Evolutionary conservation across 2,329 filamentous ascomycete genomes (phyloP).

Genomic region (Pyricularia sp.): DNA sequence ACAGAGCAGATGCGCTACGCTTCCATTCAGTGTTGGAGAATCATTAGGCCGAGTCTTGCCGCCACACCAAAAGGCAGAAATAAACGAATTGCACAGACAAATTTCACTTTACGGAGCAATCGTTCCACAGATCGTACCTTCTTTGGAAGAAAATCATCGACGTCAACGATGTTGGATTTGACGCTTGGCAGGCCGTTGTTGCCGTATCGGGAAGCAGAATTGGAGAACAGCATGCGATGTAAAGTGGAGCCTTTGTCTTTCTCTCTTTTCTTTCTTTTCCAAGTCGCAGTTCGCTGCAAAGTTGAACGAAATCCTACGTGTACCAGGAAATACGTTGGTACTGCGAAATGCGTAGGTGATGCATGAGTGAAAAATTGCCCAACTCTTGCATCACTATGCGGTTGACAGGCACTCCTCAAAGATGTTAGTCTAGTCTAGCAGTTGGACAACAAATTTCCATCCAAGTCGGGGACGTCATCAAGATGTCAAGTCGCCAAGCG

Average conservation of each 20-base stretch:
- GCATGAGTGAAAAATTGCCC: not conserved
- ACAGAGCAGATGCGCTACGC: not conserved
- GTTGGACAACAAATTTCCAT: not conserved
- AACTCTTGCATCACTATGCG: not conserved
- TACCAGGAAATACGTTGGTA: not conserved
- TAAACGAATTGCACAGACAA: no score
- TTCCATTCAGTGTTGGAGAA: not conserved
- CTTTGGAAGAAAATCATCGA: not conserved
- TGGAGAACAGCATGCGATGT: not conserved
- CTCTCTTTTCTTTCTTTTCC: not conserved
- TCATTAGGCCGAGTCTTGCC: not conserved
- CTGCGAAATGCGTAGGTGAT: not conserved
- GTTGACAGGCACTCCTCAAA: not conserved
- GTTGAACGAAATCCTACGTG: not conserved
- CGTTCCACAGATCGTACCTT: not conserved
- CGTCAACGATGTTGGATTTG: conserved; percentile 3
- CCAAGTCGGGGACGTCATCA: not conserved
- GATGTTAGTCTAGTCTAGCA: no score
- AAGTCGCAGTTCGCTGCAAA: not conserved
- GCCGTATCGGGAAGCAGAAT: not conserved
- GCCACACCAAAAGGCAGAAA: not conserved
- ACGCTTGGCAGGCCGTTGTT: not conserved
- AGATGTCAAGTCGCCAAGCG: not conserved
- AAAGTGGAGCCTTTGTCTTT: not conserved
- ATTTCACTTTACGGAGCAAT: not conserved